Base-by-base conservation (phyloP, 208 protist species). In the Herpetomonas tarakana region DNA sequence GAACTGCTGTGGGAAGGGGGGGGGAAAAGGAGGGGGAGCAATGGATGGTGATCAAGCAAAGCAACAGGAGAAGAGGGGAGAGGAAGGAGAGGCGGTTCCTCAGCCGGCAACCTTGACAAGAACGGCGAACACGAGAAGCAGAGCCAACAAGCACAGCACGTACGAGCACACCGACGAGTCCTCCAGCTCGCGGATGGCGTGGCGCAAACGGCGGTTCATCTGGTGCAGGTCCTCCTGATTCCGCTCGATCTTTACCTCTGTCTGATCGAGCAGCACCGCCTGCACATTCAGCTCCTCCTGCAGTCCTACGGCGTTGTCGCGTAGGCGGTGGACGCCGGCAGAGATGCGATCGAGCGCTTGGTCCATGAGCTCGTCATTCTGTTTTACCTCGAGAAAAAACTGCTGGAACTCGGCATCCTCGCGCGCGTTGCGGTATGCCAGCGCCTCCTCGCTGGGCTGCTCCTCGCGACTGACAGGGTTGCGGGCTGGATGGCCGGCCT, bases 381-480 rank as follows among this genome's bases (percentile, higher is more conserved):
- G 67, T 35, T 81, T 58, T 4, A 81, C 77, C 1, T 58, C 62
- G 0, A 58, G 46, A 62, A 86, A 89, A 61, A 89, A 93, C 50
- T 80, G 62, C 1, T 30, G 27, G 52, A 93, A 93, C 59, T 88
- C 80, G n/a, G 46, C 76, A 28, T 88, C 81, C 30, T 89, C 72
- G 19, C 75, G 71, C 11, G 76, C 64, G 46, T 73, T 74, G 35
- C 63, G 62, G 6, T 19, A 26, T 11, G 41, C 25, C 16, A 31
- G 4, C 49, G 22, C 22, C 29, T 31, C 47, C 49, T 28, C 59
- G 7, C 2, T 26, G 25, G 0, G 22, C 46, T 1, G 26, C 25
- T 58, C 52, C 24, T 58, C 52, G n/a, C 52, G 28, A 1, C 29
- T 58, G 49, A 7, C 38, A 45, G 38, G 38, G 38, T 45, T 45